Evolutionary conservation across 148 eudicot genomes (phyloP), one percentile per base, ranked within the genome.

Genomic region (Talinum fruticosum): DNA sequence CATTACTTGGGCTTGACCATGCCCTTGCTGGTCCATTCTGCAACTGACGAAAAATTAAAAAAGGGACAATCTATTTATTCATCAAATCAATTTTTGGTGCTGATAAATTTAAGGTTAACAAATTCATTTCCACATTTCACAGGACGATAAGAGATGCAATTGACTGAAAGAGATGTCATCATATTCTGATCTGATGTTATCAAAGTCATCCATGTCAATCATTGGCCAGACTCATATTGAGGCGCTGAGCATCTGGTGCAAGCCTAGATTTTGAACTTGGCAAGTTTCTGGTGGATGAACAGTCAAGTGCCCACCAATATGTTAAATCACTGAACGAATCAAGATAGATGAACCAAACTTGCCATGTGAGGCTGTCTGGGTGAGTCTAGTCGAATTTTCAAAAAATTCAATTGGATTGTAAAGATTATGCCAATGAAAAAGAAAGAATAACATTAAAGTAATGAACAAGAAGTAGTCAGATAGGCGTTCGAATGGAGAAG

Each of bases 21-120:
- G 90, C 80, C 88, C 91, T 87, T 88, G 92, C 79, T 87, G 93
- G 72, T 89, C 93, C 96, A 89, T 89, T 86, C 83, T 88, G 82
- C 74, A 71, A 37, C 28, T 28, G 10, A 14, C 2, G 0, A 0
- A 23, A 6, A n/a, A 2, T 32, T n/a, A n/a, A n/a, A n/a, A n/a
- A n/a, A n/a, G n/a, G n/a, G 30, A 57, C 35, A 14, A 62, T 16
- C 29, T 15, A 65, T 15, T 45, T 29, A 16, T 35, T 51, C 19
- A 51, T 53, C 29, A n/a, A 36, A 33, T n/a, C n/a, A 57, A 53
- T 37, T 21, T 1, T n/a, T n/a, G n/a, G 49, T 38, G 45, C 3
- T 38, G 32, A 5, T 51, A 16, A 6, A 37, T 2, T 44, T 69
- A 32, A 35, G 47, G 24, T 79, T 28, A 29, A 47, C 12, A 64